A percentile compares a stretch with the other conserved stretches of the same genome.
Conservation (phyloP, 768 basidiomycete genomes). For the Leccinum arenicola region DNA sequence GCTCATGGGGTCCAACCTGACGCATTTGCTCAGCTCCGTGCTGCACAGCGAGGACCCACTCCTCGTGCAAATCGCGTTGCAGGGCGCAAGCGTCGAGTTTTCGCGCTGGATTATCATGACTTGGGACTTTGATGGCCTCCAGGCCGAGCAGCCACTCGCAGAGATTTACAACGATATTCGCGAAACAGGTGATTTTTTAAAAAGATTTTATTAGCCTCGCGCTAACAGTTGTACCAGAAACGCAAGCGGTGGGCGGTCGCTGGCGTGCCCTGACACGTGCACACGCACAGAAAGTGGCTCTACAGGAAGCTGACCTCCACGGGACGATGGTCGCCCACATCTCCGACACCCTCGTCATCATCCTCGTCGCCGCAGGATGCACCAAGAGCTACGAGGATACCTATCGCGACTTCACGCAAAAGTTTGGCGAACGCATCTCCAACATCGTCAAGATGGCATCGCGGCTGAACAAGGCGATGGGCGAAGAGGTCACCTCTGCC, state of each 20-base stretch:
- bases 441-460: constrained; percentile 34
- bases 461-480: constrained; percentile 45
- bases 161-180: constrained; percentile 41
- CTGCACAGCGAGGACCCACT: constrained; percentile 33
- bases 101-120: constrained; percentile 33
- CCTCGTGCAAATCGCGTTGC: constrained; percentile 39
- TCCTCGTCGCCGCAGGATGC: constrained; percentile 41
- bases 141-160: constrained; percentile 28
- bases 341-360: constrained; percentile 41
- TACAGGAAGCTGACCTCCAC: constrained; percentile 33
- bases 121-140: constrained; percentile 34
- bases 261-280: constrained; percentile 55
- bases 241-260: constrained; percentile 49
- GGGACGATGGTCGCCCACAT: constrained; percentile 43
- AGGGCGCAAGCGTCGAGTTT: constrained; percentile 32
- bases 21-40: constrained; percentile 22
- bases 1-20: constrained; percentile 31
- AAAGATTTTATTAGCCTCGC: not conserved
- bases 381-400: constrained; percentile 31
- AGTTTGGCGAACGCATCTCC: constrained; percentile 34
- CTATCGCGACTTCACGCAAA: constrained; percentile 31
- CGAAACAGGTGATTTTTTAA: constrained; percentile 34
- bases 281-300: constrained; percentile 36
- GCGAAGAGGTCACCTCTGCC: constrained; percentile 55
- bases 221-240: constrained; percentile 33